Conservation (phyloP, 768 basidiomycete genomes). For the Amylocystis lapponica region DNA sequence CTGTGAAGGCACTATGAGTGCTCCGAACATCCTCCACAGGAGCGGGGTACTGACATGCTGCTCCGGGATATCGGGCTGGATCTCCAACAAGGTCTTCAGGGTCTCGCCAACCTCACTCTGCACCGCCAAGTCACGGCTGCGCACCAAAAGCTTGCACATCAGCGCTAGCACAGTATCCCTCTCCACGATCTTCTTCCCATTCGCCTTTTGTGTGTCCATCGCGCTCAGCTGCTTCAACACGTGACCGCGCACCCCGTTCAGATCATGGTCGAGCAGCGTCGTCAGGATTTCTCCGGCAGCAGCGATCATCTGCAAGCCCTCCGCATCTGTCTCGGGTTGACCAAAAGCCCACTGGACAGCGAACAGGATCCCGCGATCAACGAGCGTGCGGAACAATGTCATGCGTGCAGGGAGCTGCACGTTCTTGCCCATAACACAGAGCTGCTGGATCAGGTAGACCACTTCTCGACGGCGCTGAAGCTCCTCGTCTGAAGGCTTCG, state of each 20-base stretch:
- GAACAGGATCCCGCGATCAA: conserved; percentile 84
- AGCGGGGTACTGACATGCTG: conserved; percentile 11
- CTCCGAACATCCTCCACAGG: background rate
- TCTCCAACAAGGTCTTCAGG: conserved; percentile 75
- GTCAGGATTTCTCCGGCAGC: conserved; percentile 84
- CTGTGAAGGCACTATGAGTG: conserved; percentile 13
- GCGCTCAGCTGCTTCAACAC: conserved; percentile 75
- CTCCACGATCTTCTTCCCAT: conserved; percentile 53
- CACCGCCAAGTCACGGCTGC: conserved; percentile 77
- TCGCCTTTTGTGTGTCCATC: conserved; percentile 60
- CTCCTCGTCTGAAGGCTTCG: conserved; percentile 39
- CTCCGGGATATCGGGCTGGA: conserved; percentile 24
- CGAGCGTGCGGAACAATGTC: conserved; percentile 77
- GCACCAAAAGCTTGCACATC: conserved; percentile 71
- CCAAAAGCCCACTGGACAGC: conserved; percentile 90
- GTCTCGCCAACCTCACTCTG: conserved; percentile 91
- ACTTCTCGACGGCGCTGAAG: conserved; percentile 65
- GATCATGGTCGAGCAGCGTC: conserved; percentile 84
- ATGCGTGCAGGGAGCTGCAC: conserved; percentile 86
- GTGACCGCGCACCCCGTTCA: conserved; percentile 79
- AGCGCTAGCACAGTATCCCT: conserved; percentile 72
- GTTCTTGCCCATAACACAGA: conserved; percentile 95
- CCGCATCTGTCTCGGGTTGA: conserved; percentile 51
- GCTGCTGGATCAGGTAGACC: conserved; percentile 83
- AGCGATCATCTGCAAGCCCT: conserved; percentile 57